phyloP scores from a whole-genome alignment of 2,329 filamentous ascomycete species.

The Exophiala xenobiotica region DNA sequence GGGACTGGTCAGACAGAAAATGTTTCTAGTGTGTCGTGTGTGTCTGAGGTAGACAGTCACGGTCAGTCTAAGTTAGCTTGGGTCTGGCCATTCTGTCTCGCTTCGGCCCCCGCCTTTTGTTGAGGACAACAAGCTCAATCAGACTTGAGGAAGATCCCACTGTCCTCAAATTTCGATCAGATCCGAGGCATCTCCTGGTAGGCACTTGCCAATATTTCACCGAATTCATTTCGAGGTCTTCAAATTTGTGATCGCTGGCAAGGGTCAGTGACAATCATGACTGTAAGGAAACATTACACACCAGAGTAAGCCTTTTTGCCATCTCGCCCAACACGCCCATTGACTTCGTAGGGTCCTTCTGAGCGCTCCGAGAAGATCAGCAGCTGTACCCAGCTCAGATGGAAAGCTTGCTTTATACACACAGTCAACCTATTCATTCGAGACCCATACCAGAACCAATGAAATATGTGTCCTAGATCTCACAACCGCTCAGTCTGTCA shows the following conservation, averaged over 20 bases:
- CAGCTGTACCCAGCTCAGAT: constrained; percentile 45
- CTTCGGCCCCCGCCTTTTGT: no score
- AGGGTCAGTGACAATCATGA: not conserved
- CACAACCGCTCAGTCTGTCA: constrained; percentile 39
- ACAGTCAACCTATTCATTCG: constrained; percentile 51
- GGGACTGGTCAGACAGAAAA: no score
- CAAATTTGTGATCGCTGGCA: not conserved
- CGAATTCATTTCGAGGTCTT: not conserved
- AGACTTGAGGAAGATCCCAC: no score
- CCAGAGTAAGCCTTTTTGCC: constrained; percentile 21
- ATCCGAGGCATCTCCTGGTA: no score
- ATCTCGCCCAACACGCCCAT: not conserved
- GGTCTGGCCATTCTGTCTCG: no score
- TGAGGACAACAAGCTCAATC: no score
- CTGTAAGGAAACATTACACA: constrained; percentile 21
- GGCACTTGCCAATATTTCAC: not conserved
- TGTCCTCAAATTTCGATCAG: no score
- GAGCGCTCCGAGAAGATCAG: constrained; percentile 47
- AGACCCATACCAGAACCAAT: constrained; percentile 47
- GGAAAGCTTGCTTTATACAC: constrained; percentile 50
- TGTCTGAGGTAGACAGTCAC: no score
- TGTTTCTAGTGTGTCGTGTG: no score
- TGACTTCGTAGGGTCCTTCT: constrained; percentile 42
- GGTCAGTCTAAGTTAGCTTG: no score
- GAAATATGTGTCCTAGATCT: constrained; percentile 49